Evolutionary conservation across 495 filamentous ascomycete genomes (phyloP), one percentile per base, ranked within the genome.

Genomic region (Lindgomyces ingoldianus): DNA sequence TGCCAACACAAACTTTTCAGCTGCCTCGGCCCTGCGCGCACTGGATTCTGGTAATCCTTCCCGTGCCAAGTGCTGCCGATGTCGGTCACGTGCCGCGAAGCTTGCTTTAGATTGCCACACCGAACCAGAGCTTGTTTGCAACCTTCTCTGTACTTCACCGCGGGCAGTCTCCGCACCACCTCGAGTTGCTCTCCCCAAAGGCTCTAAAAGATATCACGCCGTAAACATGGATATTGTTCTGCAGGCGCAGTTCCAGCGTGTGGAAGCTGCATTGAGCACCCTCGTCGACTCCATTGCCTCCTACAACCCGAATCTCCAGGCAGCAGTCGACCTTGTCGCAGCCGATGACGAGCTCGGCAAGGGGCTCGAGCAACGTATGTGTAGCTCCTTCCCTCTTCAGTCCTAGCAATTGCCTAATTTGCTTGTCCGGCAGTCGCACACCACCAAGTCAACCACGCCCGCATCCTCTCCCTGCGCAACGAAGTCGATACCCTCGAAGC

Each of bases 201-300:
- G n/a, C n/a, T n/a, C n/a, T n/a, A 47, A 10, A 19, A 47, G 9
- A 47, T 19, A 47, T 10, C 45, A 10, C 45, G 9, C 6, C 24
- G 19, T 25, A 4, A 24, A 12, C 19, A 90, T 90, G 87, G 82
- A 89, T 57, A 74, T 77, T 39, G 74, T 82, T 53, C 76, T 90
- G 26, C 81, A 85, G 57, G 60, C 64, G 14, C 83, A 83, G 61
- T 89, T 91, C 66, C 81, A 88, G 66, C 84, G 86, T 54, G 77
- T 92, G 42, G 89, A 90, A 70, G 81, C 81, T 57, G 85, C 87
- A 4, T 78, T 93, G 25, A 78, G 80, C 12, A 81, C 75, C 9
- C 80, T 93, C 11, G 84, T 91, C 68, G 87, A 89, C 71, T 90
- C 89, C 1, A 88, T 93, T 44, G 77, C 87, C 9, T 85, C 89